Base-by-base conservation (phyloP, 768 basidiomycete species). In the Leucocoprinus leucothites region DNA sequence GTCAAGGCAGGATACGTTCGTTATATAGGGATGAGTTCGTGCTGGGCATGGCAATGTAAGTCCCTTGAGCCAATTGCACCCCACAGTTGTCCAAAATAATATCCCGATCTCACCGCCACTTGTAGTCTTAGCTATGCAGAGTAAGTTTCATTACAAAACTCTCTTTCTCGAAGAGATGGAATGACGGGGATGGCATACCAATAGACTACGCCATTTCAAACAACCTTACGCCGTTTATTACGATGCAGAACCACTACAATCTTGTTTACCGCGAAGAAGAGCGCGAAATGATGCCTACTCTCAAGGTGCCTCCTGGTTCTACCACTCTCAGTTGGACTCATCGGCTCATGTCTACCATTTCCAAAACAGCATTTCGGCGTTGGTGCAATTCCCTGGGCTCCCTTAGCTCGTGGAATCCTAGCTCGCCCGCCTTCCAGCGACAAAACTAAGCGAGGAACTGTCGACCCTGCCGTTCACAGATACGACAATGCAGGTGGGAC, bases 191-290 rank as follows among this genome's bases (percentile, higher is more conserved):
- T 28, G 9, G 11, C 9, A 50, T 21, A 16, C 25, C 21, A 9
- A 19, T 35, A 84, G 83, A 82, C 64, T 85, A 85, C 60, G 84
- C 84, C 0, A 79, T 84, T 52, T 64, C 74, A 36, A 80, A 87
- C 64, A 75, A 77, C 5, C 68, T 82, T 1, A 82, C 80, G 0
- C 80, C 80, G 1, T 86, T 87, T 67, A 82, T 86, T 62, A 82
- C 81, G 0, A 84, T 86, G 84, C 85, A 87, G 65, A 87, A 87
- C 61, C 82, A 83, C 56, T 79, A 87, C 64, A 82, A 70, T 56
- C 65, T 84, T 8, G 62, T 82, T 11, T 87, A 87, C 60, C 71
- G 85, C 13, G 86, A 87, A 63, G 85, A 87, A 61, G 84, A 83
- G 61, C 70, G 81, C 1, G 82, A 82, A 60, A 82, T 83, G 81